Conservation (phyloP, 2,329 filamentous ascomycete genomes). For the Claviceps humidiphila region DNA sequence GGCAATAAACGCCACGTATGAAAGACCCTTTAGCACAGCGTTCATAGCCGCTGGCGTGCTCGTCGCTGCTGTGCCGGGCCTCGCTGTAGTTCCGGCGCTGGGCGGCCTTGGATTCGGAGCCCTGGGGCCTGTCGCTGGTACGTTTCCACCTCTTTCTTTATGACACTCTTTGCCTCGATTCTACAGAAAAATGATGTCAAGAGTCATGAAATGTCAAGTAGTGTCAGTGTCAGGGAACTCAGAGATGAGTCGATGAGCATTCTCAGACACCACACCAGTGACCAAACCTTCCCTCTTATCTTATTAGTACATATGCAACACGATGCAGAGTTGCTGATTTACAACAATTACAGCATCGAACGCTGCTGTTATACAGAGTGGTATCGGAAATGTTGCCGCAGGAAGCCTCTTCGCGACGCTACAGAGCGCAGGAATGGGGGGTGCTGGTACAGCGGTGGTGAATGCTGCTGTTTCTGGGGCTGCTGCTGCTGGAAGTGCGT, state of each 20-base stretch:
- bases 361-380: constrained; percentile 9
- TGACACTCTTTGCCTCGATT: background rate
- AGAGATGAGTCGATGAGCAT: too few relatives aligned
- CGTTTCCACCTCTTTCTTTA: background rate
- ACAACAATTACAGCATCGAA: background rate
- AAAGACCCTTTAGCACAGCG: background rate
- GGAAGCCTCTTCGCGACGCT: constrained; percentile 15
- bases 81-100: background rate
- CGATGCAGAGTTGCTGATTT: too few relatives aligned
- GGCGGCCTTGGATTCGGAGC: background rate
- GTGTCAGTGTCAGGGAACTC: too few relatives aligned
- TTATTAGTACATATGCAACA: too few relatives aligned
- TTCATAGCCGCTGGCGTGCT: background rate
- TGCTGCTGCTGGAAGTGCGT: constrained; percentile 7
- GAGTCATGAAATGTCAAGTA: too few relatives aligned
- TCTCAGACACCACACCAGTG: too few relatives aligned
- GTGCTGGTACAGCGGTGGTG: constrained; percentile 13
- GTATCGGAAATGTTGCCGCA: constrained; percentile 16
- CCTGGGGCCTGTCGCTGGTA: background rate
- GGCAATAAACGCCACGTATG: background rate
- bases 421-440: constrained; percentile 19
- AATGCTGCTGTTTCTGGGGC: constrained; percentile 9
- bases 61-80: background rate
- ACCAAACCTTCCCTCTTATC: too few relatives aligned
- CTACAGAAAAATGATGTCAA: too few relatives aligned